Percentiles rank a stretch among this genome's conserved stretches.
These are phyloP conservation scores for Gigaspora rosea DNA, from an alignment of 192 early-diverging fungal species.

Conservation along the genomic window DNA sequence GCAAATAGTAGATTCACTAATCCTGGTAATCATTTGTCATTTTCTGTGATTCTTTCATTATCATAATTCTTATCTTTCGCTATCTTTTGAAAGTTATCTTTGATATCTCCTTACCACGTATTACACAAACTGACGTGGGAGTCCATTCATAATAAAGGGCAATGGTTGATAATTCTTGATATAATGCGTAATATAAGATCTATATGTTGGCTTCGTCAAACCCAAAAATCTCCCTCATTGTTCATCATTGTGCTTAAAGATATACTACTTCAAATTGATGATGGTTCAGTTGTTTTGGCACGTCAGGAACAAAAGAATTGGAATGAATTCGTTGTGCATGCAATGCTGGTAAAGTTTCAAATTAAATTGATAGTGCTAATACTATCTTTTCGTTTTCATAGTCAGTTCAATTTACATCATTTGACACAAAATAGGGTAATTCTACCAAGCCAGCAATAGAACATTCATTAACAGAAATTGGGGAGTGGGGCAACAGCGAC, in stretches of 20 bases:
- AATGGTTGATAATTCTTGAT: conserved; percentile 3
- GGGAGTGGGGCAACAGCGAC: conserved; percentile 4
- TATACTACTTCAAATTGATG: not conserved
- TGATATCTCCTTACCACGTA: not conserved
- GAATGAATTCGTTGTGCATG: not conserved
- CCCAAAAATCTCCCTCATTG: conserved; percentile 3
- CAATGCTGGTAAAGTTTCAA: not conserved
- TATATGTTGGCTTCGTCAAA: not conserved
- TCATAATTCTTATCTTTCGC: not conserved
- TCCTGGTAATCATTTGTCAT: not conserved
- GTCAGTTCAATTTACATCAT: not conserved
- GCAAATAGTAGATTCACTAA: conserved; percentile 1
- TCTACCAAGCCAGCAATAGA: not conserved
- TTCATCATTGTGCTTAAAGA: conserved; percentile 3
- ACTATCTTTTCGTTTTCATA: not conserved
- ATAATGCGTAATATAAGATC: not conserved
- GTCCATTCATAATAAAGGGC: conserved; percentile 13
- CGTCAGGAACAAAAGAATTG: conserved; percentile 13
- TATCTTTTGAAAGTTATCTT: not conserved
- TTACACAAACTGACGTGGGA: not conserved
- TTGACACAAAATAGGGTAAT: not conserved
- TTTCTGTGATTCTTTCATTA: not conserved
- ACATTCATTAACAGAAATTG: not conserved
- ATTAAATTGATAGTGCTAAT: not conserved
- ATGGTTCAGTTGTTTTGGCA: not conserved